Evolutionary conservation across 2,329 filamentous ascomycete genomes (phyloP).

Genomic region (Bipolaris bicolor): DNA sequence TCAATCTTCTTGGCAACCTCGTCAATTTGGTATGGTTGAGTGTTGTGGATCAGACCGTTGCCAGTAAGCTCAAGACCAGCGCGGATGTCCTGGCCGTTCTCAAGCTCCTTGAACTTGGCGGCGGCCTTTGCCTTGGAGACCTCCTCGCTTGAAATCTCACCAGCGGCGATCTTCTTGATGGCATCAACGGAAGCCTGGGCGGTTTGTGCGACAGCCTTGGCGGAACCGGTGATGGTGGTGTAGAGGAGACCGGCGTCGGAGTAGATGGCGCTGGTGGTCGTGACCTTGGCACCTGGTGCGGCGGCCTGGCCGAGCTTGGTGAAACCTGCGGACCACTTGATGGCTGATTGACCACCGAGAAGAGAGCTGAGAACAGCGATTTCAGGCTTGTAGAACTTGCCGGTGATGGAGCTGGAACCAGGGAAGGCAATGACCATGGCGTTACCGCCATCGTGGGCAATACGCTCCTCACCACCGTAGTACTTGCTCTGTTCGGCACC

Average conservation of each 20-base stretch:
- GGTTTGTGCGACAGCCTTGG: constrained; percentile 73
- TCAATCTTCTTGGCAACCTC: constrained; percentile 80
- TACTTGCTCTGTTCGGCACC: constrained; percentile 77
- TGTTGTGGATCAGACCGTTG: constrained; percentile 78
- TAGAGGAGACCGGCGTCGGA: constrained; percentile 92
- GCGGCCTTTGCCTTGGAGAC: constrained; percentile 89
- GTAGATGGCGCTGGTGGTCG: constrained; percentile 82
- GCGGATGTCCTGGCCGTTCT: constrained; percentile 77
- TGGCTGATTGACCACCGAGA: constrained; percentile 85
- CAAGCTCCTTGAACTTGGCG: constrained; percentile 91
- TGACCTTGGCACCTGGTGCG: constrained; percentile 69
- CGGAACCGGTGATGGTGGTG: constrained; percentile 78
- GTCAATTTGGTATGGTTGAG: constrained; percentile 82
- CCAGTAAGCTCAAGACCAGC: constrained; percentile 83
- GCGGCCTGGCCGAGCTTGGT: constrained; percentile 82
- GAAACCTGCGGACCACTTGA: constrained; percentile 97
- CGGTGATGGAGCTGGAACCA: constrained; percentile 77
- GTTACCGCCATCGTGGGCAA: constrained; percentile 77
- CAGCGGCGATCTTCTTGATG: constrained; percentile 79
- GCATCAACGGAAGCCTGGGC: constrained; percentile 79
- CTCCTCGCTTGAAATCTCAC: constrained; percentile 79
- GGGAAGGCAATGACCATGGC: constrained; percentile 90
- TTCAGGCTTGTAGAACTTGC: constrained; percentile 83
- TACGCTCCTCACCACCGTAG: constrained; percentile 93
- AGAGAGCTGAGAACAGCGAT: constrained; percentile 84